Base-by-base conservation (phyloP, 108 stramenopile genomes). In the Aurantiochytrium sp. region DNA sequence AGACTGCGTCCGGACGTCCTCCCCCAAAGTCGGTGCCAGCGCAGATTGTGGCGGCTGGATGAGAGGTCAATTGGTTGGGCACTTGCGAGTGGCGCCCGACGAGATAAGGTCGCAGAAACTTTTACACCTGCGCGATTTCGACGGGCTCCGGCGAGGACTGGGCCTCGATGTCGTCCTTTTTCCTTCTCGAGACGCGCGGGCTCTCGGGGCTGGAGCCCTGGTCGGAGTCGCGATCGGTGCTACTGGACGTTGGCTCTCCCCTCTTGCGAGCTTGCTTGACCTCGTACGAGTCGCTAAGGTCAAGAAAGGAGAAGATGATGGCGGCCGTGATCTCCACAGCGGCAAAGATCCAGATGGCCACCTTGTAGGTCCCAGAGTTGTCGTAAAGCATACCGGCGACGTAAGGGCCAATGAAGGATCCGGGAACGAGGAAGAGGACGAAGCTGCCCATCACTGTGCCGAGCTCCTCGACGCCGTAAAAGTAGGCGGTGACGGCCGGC, bases 361-460 rank as follows among this genome's bases (percentile, higher is more conserved):
- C 24, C 73, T 15, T n/a, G 73, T 81, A 81, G 36, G 39, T 21
- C 27, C 73, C 73, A 42, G 24, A 30, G 4, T 2, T 48, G 45
- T 81, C 73, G 45, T 81, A 81, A 41, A 81, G 73, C 39, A 30
- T 30, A 42, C 42, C 73, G 21, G 73, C 73, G 30, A 48, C 4
- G 32, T 48, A 81, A 17, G 73, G 73, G 6, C 73, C 73, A 24
- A 81, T 48, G 45, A 81, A 81, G 42, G 73, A 81, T 81, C 73
- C 73, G 2, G 73, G 73, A 81, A 81, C 73, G 42, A 81, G 45
- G 24, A 41, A 41, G 30, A 81, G 73, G 12, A 48, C 73, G 12
- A 81, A 41, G 45, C 45, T 48, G 73, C 73, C 73, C 73, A 81
- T 81, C 6, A 81, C 73, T 6, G 73, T 81, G 24, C 42, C 73